Evolutionary conservation across 345 rosid genomes (phyloP).

Genomic region (Eucalyptus tenuipes): DNA sequence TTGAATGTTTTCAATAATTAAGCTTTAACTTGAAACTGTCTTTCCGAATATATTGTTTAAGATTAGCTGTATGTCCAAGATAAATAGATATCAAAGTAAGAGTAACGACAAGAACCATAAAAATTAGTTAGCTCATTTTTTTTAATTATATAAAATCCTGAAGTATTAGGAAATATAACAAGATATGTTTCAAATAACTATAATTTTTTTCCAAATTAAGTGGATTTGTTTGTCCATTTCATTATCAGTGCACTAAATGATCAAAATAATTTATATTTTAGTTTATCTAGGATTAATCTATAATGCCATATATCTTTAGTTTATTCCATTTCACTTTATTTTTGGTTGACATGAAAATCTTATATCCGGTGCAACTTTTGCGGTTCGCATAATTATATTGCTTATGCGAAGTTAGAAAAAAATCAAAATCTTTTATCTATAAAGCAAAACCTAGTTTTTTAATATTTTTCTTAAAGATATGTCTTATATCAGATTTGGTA

Average conservation of each 20-base stretch:
- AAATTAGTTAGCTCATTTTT: neutral
- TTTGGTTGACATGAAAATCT: neutral
- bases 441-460: no score
- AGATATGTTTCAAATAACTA: neutral
- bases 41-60: no score
- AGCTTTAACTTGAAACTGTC: neutral
- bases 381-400: neutral
- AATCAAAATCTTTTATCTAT: no score
- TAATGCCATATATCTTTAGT: neutral
- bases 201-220: no score
- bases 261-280: no score
- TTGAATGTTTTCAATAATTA: neutral
- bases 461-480: no score
- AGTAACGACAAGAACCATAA: neutral
- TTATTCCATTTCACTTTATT: neutral
- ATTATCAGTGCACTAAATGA: neutral
- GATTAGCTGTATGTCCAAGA: neutral
- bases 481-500: no score
- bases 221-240: neutral
- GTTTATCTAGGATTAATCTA: neutral
- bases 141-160: neutral
- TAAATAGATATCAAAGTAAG: neutral
- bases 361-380: neutral
- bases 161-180: neutral
- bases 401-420: neutral